Base-by-base conservation (phyloP, 169 alveolate species). In the Babesia caballi region DNA sequence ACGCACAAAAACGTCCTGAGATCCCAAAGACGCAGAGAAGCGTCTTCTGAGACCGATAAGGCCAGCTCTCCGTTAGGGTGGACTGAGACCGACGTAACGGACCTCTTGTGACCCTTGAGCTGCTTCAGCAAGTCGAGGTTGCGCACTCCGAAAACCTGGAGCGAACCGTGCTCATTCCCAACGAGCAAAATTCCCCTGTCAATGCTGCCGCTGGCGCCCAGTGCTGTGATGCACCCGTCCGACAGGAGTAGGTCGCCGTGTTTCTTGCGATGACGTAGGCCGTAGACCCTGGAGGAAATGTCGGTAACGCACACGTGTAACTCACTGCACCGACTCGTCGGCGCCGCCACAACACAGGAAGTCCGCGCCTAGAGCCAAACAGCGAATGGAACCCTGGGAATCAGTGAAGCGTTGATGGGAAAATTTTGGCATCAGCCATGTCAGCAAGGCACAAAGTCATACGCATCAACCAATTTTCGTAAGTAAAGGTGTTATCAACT, bases 321-420 rank as follows among this genome's bases (percentile, higher is more conserved):
- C 75, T 17, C 36, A 77, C 88, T 78, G 84, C n/a, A 81, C 88
- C 27, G 88, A 71, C 42, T 81, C 88, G 46, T 81, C 88, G 9
- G 88, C 27, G 2, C 88, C 88, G 19, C 88, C 88, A 54, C 84
- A 70, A 65, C 58, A 72, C 44, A 81, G 66, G 19, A 71, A 35
- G 40, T 65, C 82, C 17, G 50, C 21, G 4, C 72, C 56, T 35
- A 81, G 23, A 33, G 66, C 66, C 53, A 81, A 50, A 65, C 84
- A 69, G 30, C 71, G 69, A 36, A 81, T 71, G 25, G 88, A 81
- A 14, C 88, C 88, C 88, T 81, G 65, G 9, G 19, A 0, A 15
- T 19, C 4, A 17, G 25, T 51, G 25, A 33, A 38, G n/a, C n/a
- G n/a, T n/a, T n/a, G n/a, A n/a, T n/a, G n/a, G n/a, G n/a, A n/a